Evolutionary conservation across 2,329 filamentous ascomycete species (phyloP).

Genomic region (Phyllosticta citribraziliensis): DNA sequence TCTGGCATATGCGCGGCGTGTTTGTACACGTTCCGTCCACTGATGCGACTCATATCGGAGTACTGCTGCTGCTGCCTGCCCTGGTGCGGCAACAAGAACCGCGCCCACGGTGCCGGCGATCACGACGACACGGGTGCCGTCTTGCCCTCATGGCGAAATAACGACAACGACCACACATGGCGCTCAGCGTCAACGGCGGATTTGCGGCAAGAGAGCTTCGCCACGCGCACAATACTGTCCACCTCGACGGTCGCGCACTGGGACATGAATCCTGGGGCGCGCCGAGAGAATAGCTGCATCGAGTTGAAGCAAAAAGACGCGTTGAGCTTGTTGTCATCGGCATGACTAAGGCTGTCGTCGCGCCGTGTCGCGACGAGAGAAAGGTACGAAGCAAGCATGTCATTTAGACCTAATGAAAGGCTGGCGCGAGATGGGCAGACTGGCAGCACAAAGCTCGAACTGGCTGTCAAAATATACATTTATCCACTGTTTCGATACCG

Average conservation of each 20-base stretch:
- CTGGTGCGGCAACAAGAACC: background rate
- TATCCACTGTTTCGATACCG: no score
- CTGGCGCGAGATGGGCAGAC: no score
- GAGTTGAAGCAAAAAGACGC: background rate
- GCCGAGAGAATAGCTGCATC: background rate
- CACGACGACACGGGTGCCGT: background rate
- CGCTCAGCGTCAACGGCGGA: background rate
- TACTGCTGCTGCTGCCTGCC: background rate
- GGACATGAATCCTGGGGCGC: background rate
- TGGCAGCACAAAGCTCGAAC: no score
- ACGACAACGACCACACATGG: background rate
- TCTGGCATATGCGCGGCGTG: constrained; percentile 3
- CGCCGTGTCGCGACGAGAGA: no score
- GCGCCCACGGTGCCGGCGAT: background rate
- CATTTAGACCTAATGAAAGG: no score
- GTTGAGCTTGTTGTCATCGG: background rate
- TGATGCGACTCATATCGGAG: background rate
- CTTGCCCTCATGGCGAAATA: background rate
- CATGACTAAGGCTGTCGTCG: background rate
- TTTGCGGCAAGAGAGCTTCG: background rate
- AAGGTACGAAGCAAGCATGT: no score
- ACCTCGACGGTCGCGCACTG: background rate
- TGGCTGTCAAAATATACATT: no score
- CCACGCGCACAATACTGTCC: background rate
- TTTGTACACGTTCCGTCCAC: background rate